phyloP scores from a whole-genome alignment of 345 rosid species.

The Cardamine resedifolia region DNA sequence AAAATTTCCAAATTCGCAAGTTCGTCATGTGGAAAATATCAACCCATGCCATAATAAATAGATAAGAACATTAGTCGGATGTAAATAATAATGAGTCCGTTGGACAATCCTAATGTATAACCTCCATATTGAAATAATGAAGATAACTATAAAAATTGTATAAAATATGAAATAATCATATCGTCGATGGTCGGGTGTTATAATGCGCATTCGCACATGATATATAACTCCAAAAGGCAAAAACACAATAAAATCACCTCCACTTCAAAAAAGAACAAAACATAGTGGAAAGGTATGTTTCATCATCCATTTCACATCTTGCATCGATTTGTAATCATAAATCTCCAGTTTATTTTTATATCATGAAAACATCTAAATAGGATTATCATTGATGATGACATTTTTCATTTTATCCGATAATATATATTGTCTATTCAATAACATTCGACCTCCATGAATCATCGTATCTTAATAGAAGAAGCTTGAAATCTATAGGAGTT shows the following conservation, averaged over 20 bases:
- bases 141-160: background rate
- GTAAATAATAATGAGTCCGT: background rate
- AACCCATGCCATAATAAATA: background rate
- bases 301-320: background rate
- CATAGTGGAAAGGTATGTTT: slow-evolving; percentile 12
- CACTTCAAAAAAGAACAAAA: slow-evolving; percentile 18
- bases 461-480: background rate
- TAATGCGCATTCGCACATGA: slow-evolving; percentile 25
- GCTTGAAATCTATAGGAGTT: background rate
- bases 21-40: background rate
- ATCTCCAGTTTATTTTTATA: background rate
- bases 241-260: slow-evolving; percentile 31
- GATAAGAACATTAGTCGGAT: background rate
- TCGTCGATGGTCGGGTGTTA: slow-evolving; percentile 5
- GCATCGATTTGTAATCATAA: slow-evolving; percentile 19
- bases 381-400: background rate
- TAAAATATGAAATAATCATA: background rate
- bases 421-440: background rate
- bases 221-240: slow-evolving; percentile 12
- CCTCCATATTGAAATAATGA: background rate
- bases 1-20: background rate
- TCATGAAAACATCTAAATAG: background rate
- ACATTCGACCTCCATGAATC: background rate
- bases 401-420: background rate
- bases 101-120: background rate